Percentiles rank a stretch among this genome's conserved stretches.
These are phyloP conservation scores for Pichia sp. DNA, from an alignment of 1,139 yeast genomes.

Conservation along the genomic window DNA sequence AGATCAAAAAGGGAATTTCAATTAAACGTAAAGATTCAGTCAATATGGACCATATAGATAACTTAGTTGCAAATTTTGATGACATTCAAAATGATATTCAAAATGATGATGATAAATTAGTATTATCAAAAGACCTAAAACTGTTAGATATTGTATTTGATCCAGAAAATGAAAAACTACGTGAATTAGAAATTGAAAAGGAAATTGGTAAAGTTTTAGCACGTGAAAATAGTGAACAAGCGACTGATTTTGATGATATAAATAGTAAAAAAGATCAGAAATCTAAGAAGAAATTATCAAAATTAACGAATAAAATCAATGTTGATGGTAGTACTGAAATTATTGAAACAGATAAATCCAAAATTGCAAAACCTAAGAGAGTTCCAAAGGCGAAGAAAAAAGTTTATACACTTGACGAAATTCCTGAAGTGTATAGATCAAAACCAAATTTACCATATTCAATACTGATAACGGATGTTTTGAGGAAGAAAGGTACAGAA, in stretches of 20 bases:
- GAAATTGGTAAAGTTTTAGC: slow-evolving; percentile 18
- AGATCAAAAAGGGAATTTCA: background rate
- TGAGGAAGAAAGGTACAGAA: slow-evolving; percentile 54
- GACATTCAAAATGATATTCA: slow-evolving; percentile 11
- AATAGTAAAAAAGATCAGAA: slow-evolving; percentile 1
- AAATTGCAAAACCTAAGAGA: slow-evolving; percentile 35
- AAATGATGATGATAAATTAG: slow-evolving; percentile 5
- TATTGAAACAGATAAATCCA: slow-evolving; percentile 1
- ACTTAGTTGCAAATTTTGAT: slow-evolving; percentile 14
- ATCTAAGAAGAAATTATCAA: background rate
- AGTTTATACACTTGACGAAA: slow-evolving; percentile 64
- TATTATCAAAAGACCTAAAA: slow-evolving; percentile 5
- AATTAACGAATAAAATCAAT: background rate
- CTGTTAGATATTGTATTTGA: slow-evolving; percentile 7
- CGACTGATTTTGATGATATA: background rate
- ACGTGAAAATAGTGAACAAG: slow-evolving; percentile 11
- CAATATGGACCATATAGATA: slow-evolving; percentile 10
- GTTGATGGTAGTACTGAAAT: background rate
- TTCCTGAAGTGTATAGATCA: slow-evolving; percentile 76
- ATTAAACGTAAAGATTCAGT: background rate
- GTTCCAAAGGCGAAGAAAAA: slow-evolving; percentile 52
- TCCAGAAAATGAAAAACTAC: slow-evolving; percentile 4
- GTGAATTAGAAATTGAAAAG: slow-evolving; percentile 16
- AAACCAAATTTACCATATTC: slow-evolving; percentile 82
- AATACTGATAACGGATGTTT: slow-evolving; percentile 69